A percentile compares a stretch with the other conserved stretches of the same genome.
These are phyloP conservation scores for Juglanconis oblonga DNA, from an alignment of 2,329 filamentous ascomycete species.

Conservation along the genomic window DNA sequence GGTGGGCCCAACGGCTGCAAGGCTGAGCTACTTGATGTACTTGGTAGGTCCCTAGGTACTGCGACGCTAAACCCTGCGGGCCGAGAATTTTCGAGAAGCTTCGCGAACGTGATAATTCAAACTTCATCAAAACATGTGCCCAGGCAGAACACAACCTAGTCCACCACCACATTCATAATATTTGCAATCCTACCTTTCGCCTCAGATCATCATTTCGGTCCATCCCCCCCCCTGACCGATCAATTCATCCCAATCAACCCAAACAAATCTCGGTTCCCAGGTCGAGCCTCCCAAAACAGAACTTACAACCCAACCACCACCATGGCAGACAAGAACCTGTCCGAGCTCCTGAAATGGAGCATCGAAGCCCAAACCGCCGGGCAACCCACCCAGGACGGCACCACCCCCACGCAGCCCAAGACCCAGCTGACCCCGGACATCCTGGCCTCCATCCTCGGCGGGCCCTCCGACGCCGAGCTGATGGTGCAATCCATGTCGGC, in stretches of 20 bases:
- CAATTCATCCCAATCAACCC: background rate
- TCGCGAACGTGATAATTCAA: slow-evolving; percentile 24
- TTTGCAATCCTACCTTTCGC: background rate
- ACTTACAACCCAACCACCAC: slow-evolving; percentile 1
- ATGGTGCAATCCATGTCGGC: slow-evolving; percentile 84
- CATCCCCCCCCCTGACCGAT: slow-evolving; percentile 1
- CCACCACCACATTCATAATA: background rate
- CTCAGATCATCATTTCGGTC: background rate
- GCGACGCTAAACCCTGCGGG: slow-evolving; percentile 29
- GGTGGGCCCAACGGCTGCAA: background rate
- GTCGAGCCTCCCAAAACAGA: background rate
- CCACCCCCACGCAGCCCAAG: slow-evolving; percentile 29
- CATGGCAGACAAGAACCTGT: slow-evolving; percentile 32
- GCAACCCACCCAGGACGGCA: slow-evolving; percentile 15
- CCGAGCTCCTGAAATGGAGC: slow-evolving; percentile 36
- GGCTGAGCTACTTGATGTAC: background rate
- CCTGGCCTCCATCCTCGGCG: slow-evolving; percentile 74
- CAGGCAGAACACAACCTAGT: background rate
- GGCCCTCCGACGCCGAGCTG: slow-evolving; percentile 83
- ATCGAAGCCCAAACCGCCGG: slow-evolving; percentile 26
- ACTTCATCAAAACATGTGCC: slow-evolving; percentile 18
- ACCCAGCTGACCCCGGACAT: slow-evolving; percentile 63
- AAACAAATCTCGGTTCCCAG: slow-evolving; percentile 3
- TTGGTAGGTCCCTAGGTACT: background rate
- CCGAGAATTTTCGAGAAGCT: slow-evolving; percentile 35